These are phyloP conservation scores for Exophiala alcalophila DNA, from an alignment of 2,329 filamentous ascomycete species.

Conservation along the genomic window DNA sequence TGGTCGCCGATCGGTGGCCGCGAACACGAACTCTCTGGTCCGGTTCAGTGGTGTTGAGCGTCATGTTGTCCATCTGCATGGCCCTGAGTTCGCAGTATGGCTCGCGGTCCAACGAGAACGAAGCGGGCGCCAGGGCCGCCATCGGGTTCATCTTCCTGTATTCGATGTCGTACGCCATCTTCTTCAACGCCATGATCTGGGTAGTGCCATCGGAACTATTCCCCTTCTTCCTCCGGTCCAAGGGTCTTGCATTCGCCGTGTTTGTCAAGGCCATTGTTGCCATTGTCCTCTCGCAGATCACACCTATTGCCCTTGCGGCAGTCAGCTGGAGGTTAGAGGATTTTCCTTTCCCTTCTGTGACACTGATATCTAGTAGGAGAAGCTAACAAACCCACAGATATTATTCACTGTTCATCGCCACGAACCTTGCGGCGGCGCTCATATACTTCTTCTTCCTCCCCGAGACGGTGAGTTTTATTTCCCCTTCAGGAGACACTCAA, in stretches of 20 bases:
- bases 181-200: constrained; percentile 41
- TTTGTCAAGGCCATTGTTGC: constrained; percentile 34
- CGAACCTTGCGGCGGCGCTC: constrained; percentile 32
- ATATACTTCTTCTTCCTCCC: constrained; percentile 40
- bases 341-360: too few species aligned
- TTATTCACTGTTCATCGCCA: constrained; percentile 41
- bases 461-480: constrained; percentile 41
- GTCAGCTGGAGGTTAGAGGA: constrained; percentile 41
- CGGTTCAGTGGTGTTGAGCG: constrained; percentile 32
- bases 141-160: constrained; percentile 42
- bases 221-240: constrained; percentile 35
- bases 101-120: constrained; percentile 25
- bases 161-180: constrained; percentile 38
- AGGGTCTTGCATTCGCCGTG: constrained; percentile 35
- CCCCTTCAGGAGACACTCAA: too few species aligned
- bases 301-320: constrained; percentile 37
- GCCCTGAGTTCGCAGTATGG: constrained; percentile 30
- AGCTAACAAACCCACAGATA: too few species aligned
- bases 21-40: constrained; percentile 35
- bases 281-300: constrained; percentile 36
- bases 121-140: constrained; percentile 33
- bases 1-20: constrained; percentile 38
- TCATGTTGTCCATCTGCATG: constrained; percentile 33
- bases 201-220: constrained; percentile 38
- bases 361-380: too few species aligned